phyloP scores from a whole-genome alignment of 1,284 basidiomycete genomes.

The Apiotrichum domesticum region DNA sequence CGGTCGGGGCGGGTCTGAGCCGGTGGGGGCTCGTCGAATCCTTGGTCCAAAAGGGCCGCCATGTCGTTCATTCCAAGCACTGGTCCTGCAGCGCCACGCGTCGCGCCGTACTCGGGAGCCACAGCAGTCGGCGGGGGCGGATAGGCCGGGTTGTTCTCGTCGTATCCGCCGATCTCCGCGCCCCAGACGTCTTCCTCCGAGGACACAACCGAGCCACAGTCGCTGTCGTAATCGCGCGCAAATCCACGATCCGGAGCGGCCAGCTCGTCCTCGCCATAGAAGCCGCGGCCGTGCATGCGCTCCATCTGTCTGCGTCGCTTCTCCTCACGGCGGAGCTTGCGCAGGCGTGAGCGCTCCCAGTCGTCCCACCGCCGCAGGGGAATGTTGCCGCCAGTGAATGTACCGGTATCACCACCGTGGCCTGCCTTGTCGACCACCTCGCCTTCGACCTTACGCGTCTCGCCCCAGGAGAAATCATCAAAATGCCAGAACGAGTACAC shows the following conservation, averaged over 20 bases:
- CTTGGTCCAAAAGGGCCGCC: conserved; percentile 79
- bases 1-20: conserved; percentile 19
- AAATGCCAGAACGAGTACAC: conserved; percentile 99
- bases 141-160: conserved; percentile 70
- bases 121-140: conserved; percentile 77
- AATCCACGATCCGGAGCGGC: conserved; percentile 35
- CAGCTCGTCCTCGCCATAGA: conserved; percentile 46
- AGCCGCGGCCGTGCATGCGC: conserved; percentile 53
- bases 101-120: conserved; percentile 49
- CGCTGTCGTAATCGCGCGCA: conserved; percentile 42
- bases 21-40: conserved; percentile 65
- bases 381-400: conserved; percentile 58
- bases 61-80: conserved; percentile 60
- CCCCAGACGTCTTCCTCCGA: conserved; percentile 93
- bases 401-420: conserved; percentile 60
- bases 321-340: conserved; percentile 86
- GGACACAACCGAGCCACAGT: conserved; percentile 66
- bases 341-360: conserved; percentile 94
- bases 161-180: conserved; percentile 59
- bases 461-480: conserved; percentile 94
- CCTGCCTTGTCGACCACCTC: conserved; percentile 58
- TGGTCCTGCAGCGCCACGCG: conserved; percentile 57
- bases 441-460: conserved; percentile 94
- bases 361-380: conserved; percentile 97
- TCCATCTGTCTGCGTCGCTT: conserved; percentile 73